phyloP scores from a whole-genome alignment of 2,329 filamentous ascomycete genomes.

The Clonostachys rhizophaga region DNA sequence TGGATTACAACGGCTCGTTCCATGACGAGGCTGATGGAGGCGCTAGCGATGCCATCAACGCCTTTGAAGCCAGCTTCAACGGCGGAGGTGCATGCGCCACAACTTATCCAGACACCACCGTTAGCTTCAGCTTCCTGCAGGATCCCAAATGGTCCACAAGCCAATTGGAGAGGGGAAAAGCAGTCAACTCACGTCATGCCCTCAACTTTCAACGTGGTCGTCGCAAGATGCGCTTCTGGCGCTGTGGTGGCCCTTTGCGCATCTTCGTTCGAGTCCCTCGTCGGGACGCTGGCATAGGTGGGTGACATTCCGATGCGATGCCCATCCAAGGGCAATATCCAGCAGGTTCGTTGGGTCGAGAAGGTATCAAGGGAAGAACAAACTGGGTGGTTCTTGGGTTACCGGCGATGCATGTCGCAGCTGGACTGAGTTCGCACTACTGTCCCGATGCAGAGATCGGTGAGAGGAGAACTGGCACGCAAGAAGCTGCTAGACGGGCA shows the following conservation, averaged over 20 bases:
- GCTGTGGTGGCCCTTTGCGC: constrained; percentile 11
- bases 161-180: constrained; percentile 15
- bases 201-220: constrained; percentile 84
- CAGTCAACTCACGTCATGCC: constrained; percentile 67
- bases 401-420: too few species aligned
- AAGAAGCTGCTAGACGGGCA: too few species aligned
- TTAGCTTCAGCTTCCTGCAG: background rate
- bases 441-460: too few species aligned
- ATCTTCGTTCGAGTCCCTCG: constrained; percentile 21
- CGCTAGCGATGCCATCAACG: constrained; percentile 74
- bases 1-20: constrained; percentile 94
- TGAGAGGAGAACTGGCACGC: too few species aligned
- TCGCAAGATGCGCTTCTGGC: constrained; percentile 66
- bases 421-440: too few species aligned
- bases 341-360: too few species aligned
- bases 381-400: too few species aligned
- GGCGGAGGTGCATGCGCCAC: constrained; percentile 92
- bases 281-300: constrained; percentile 40
- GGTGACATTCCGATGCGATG: constrained; percentile 38
- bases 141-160: constrained; percentile 15
- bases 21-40: constrained; percentile 92
- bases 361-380: too few species aligned
- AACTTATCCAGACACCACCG: constrained; percentile 39
- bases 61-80: constrained; percentile 87
- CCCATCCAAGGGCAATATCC: too few species aligned